Base-by-base conservation (phyloP, 768 basidiomycete genomes). In the Lepiota brunneoincarnata region DNA sequence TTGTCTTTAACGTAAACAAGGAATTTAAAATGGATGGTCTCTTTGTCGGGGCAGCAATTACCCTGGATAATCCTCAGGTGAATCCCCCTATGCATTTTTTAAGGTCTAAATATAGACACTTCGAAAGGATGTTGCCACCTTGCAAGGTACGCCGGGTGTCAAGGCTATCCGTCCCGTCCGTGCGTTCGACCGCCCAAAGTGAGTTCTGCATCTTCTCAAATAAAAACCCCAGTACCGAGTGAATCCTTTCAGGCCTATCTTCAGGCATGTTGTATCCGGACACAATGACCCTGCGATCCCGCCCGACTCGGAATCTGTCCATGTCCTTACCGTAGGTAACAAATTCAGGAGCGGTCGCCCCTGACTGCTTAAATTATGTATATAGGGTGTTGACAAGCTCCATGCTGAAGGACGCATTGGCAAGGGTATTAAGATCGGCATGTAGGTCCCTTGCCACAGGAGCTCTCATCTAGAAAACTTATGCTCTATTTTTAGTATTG, bases 401-500 rank as follows among this genome's bases (percentile, higher is more conserved):
- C 86, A 89, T 62, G 82, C 82, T 5, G 61, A 76, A 57, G 86
- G 84, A 0, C 75, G 83, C 60, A 73, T 73, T 23, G 87, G 89
- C 10, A 75, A 75, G 38, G 86, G 86, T 2, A 71, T 87, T 64
- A 86, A 85, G 60, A 76, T 91, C 51, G 87, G 78, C 56, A 81
- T 88, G 81, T 82, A 53, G 64, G 79, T 58, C 12, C n/a, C 24
- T n/a, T 31, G 11, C 11, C 31, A 31, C 31, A 31, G 31, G 31
- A 31, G 31, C 31, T 31, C 31, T 31, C 31, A 31, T 31, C 31
- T 31, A 10, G 11, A 31, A 31, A 31, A 31, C 31, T 31, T 2
- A 31, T 31, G 31, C 31, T 9, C 31, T 31, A 31, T 31, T 31
- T 31, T 31, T 31, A 81, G 79, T 41, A 72, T 87, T 51, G 83